phyloP scores from a whole-genome alignment of 208 protist species.

The Acanthamoeba lenticulata region DNA sequence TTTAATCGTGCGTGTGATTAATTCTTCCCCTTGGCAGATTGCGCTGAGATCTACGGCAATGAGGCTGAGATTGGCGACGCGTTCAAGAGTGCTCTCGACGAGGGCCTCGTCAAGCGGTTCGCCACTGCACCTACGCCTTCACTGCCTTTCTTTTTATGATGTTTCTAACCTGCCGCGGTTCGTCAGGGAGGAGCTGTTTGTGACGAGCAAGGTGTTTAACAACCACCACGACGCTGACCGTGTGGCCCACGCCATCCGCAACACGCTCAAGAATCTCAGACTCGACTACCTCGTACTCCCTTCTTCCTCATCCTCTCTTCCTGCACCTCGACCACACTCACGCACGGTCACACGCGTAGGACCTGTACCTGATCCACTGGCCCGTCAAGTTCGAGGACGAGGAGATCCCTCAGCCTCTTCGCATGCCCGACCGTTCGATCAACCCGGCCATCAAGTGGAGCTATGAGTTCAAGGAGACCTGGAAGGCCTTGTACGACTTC shows the following conservation, averaged over 20 bases:
- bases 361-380: slow-evolving; percentile 62
- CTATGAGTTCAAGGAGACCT: neutral
- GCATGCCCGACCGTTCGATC: neutral
- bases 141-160: no score
- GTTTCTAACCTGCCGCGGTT: neutral
- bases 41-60: slow-evolving; percentile 53
- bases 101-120: neutral
- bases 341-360: neutral
- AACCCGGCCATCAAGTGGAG: neutral
- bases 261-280: slow-evolving; percentile 54
- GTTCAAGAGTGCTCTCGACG: neutral
- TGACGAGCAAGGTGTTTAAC: slow-evolving; percentile 52
- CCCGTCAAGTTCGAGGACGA: slow-evolving; percentile 61
- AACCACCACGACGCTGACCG: neutral
- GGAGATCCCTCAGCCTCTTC: neutral
- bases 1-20: neutral
- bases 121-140: slow-evolving; percentile 75
- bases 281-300: neutral
- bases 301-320: neutral
- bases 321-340: neutral
- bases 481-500: neutral
- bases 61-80: slow-evolving; percentile 18
- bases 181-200: slow-evolving; percentile 43
- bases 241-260: neutral
- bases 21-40: neutral